Conservation (phyloP, 1,139 yeast genomes). For the Suhomyces bokatorum region DNA sequence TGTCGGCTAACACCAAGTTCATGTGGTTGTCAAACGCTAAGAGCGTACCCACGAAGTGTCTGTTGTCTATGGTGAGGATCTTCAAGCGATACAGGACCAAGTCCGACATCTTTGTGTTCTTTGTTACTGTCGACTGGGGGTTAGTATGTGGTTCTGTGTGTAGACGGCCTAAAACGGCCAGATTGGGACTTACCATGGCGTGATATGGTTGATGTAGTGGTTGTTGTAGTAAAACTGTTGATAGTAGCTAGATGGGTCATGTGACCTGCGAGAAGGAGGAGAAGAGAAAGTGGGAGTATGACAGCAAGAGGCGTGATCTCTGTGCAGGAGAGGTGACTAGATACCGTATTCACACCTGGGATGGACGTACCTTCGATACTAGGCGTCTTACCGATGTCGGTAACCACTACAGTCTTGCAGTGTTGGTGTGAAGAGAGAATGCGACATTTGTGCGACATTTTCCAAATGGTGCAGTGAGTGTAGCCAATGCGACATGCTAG, state of each 20-base stretch:
- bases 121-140: constrained; percentile 24
- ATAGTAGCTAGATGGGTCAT: background rate
- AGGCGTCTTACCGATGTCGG: too few relatives aligned
- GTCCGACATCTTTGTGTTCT: constrained; percentile 62
- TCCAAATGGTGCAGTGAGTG: too few relatives aligned
- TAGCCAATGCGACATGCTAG: too few relatives aligned
- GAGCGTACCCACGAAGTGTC: constrained; percentile 76
- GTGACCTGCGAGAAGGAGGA: background rate
- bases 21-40: constrained; percentile 88
- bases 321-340: too few relatives aligned
- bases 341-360: too few relatives aligned
- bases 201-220: background rate
- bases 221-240: background rate
- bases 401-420: too few relatives aligned
- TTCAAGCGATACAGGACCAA: constrained; percentile 72
- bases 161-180: background rate
- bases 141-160: constrained; percentile 2
- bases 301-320: too few relatives aligned
- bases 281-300: background rate
- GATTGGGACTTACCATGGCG: background rate
- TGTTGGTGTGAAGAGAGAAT: too few relatives aligned
- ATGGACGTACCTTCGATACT: too few relatives aligned
- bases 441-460: too few relatives aligned
- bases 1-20: constrained; percentile 82
- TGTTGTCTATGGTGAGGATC: constrained; percentile 71